phyloP scores from a whole-genome alignment of 371 early-diverging fungal species.

The Apophysomyces sp. region DNA sequence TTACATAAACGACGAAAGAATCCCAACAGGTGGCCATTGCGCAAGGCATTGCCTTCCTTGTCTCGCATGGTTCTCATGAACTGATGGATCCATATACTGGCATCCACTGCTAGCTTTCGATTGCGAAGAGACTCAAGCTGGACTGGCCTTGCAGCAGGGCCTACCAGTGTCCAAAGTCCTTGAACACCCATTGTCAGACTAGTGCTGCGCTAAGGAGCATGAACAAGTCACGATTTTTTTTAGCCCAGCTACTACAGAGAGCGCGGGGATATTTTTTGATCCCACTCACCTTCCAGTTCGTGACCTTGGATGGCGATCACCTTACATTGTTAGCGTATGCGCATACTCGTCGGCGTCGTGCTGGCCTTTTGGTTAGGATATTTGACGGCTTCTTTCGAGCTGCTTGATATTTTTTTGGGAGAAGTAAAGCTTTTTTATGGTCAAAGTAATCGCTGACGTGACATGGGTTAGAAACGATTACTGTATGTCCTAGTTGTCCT shows the following conservation, averaged over 20 bases:
- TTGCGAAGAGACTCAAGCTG: constrained; percentile 76
- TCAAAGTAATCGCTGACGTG: background rate
- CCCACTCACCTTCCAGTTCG: background rate
- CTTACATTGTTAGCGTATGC: constrained; percentile 12
- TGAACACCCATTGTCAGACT: constrained; percentile 89
- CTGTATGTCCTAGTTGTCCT: constrained; percentile 11
- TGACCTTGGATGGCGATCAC: background rate
- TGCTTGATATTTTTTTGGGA: constrained; percentile 9
- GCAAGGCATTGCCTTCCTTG: constrained; percentile 77
- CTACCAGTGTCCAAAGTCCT: constrained; percentile 90
- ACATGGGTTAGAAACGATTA: constrained; percentile 6
- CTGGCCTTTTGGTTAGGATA: constrained; percentile 26
- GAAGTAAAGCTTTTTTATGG: constrained; percentile 8
- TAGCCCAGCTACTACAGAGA: no score
- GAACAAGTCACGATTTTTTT: background rate
- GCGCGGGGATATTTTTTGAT: no score
- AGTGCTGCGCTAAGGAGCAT: background rate
- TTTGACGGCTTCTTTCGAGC: constrained; percentile 17
- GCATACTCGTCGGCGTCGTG: constrained; percentile 16
- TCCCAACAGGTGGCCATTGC: constrained; percentile 88
- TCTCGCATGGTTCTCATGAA: constrained; percentile 93
- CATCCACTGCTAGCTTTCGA: constrained; percentile 88
- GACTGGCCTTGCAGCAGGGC: constrained; percentile 78
- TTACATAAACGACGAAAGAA: constrained; percentile 94
- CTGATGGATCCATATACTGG: constrained; percentile 97